phyloP scores from a whole-genome alignment of 768 basidiomycete genomes.

The Suillus variegatus region DNA sequence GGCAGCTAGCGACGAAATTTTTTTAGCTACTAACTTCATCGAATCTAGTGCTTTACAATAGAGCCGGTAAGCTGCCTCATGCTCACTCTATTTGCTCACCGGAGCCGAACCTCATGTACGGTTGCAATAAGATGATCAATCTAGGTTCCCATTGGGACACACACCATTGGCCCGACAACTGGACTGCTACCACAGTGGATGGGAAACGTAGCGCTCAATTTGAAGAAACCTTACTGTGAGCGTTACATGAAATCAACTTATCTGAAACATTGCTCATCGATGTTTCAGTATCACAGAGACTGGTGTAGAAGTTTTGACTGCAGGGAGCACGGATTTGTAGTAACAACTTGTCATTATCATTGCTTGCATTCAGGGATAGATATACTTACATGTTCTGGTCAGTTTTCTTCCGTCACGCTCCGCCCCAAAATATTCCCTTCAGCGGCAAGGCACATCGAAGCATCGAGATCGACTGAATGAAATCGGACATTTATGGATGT shows the following conservation, averaged over 20 bases:
- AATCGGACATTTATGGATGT: slow-evolving; percentile 16
- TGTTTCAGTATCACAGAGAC: slow-evolving; percentile 80
- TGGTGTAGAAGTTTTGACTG: slow-evolving; percentile 87
- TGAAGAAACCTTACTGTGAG: slow-evolving; percentile 94
- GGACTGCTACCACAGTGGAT: slow-evolving; percentile 94
- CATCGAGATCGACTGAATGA: slow-evolving; percentile 17
- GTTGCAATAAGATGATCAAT: slow-evolving; percentile 80
- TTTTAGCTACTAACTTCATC: slow-evolving; percentile 3
- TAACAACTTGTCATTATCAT: neutral
- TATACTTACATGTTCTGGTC: neutral
- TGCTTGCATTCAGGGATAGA: neutral
- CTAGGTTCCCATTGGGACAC: slow-evolving; percentile 75
- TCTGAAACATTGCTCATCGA: neutral
- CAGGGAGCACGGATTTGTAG: slow-evolving; percentile 37
- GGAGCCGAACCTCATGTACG: slow-evolving; percentile 10
- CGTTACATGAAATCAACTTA: slow-evolving; percentile 14
- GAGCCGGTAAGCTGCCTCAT: slow-evolving; percentile 58
- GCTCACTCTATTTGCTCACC: neutral
- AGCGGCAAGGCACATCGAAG: slow-evolving; percentile 28
- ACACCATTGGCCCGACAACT: slow-evolving; percentile 91
- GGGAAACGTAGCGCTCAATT: slow-evolving; percentile 94
- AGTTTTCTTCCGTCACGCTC: slow-evolving; percentile 14
- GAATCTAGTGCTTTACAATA: slow-evolving; percentile 65
- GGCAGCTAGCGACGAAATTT: slow-evolving; percentile 23
- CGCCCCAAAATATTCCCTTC: slow-evolving; percentile 20